Conservation (phyloP, 2,329 filamentous ascomycete species). For the Fusarium secorum region DNA sequence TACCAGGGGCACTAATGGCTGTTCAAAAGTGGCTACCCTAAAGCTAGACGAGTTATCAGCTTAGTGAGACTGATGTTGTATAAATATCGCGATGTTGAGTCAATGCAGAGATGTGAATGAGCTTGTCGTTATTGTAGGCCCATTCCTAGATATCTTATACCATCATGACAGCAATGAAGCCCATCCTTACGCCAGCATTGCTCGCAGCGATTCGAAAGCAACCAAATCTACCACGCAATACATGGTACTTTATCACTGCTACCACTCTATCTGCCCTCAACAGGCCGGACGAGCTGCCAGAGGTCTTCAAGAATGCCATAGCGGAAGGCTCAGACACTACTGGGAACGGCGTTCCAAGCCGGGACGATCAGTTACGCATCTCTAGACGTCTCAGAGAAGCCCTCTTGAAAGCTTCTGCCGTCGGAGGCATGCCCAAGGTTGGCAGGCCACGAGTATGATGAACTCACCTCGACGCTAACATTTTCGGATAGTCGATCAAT, state of each 20-base stretch:
- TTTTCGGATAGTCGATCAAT: conserved; percentile 34
- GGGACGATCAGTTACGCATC: conserved; percentile 30
- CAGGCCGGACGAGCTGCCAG: conserved; percentile 36
- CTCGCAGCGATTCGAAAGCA: conserved; percentile 34
- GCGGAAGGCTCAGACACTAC: neutral
- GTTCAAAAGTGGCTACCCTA: conserved; percentile 24
- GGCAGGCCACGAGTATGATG: neutral
- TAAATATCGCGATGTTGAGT: neutral
- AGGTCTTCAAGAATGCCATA: conserved; percentile 24
- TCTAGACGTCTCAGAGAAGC: conserved; percentile 38
- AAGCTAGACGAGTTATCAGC: conserved; percentile 9
- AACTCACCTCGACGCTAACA: conserved; percentile 1
- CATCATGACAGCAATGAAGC: conserved; percentile 17
- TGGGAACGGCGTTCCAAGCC: neutral
- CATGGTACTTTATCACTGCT: conserved; percentile 41
- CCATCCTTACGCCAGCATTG: conserved; percentile 37
- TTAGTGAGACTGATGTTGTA: neutral
- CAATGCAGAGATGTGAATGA: neutral
- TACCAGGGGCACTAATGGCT: neutral
- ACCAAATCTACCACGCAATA: conserved; percentile 36
- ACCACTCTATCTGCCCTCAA: conserved; percentile 38
- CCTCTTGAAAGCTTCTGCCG: conserved; percentile 38
- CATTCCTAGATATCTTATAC: neutral
- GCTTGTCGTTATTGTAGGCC: neutral
- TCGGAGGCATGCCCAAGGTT: conserved; percentile 41